A percentile compares a stretch with the other conserved stretches of the same genome.
These are phyloP conservation scores for Diaporthe velutina DNA, from an alignment of 2,329 filamentous ascomycete genomes.

Conservation along the genomic window DNA sequence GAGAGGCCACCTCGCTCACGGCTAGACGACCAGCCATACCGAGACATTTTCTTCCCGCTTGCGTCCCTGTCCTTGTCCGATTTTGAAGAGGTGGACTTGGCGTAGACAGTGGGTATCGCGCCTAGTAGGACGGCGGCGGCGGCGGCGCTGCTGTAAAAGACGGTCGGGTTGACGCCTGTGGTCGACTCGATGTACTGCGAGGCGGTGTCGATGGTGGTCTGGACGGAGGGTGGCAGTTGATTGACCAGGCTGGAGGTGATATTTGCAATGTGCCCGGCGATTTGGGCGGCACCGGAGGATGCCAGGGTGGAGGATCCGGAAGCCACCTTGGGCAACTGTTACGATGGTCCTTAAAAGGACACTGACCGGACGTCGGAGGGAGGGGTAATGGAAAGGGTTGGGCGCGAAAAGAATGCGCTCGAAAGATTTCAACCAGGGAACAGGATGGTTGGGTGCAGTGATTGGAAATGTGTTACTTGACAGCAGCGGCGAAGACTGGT, in stretches of 20 bases:
- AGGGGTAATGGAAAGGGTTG: not conserved
- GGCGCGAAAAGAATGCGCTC: conserved; percentile 23
- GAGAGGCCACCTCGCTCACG: conserved; percentile 60
- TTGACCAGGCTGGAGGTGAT: conserved; percentile 58
- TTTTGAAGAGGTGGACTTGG: conserved; percentile 43
- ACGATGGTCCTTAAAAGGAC: conserved; percentile 55
- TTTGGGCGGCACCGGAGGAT: conserved; percentile 69
- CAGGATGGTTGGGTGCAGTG: conserved; percentile 1
- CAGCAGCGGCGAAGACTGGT: conserved; percentile 16
- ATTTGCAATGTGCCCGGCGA: conserved; percentile 64
- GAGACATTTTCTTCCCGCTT: conserved; percentile 58
- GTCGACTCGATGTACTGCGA: conserved; percentile 64
- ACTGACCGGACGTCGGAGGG: conserved; percentile 42
- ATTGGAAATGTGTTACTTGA: conserved; percentile 8
- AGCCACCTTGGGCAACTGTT: conserved; percentile 70
- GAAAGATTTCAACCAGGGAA: not conserved
- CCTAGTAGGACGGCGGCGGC: conserved; percentile 62
- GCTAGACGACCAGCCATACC: conserved; percentile 63
- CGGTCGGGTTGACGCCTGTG: conserved; percentile 62
- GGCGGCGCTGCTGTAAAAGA: conserved; percentile 65
- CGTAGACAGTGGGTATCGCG: conserved; percentile 55
- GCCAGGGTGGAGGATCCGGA: conserved; percentile 66
- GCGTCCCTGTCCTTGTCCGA: conserved; percentile 42
- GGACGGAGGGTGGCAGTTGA: conserved; percentile 59
- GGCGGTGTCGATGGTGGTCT: conserved; percentile 67